Percentiles rank a stretch among this genome's conserved stretches.
Evolutionary conservation across 192 early-diverging fungal genomes (phyloP).

Genomic region (Gamsiella multidivaricata): DNA sequence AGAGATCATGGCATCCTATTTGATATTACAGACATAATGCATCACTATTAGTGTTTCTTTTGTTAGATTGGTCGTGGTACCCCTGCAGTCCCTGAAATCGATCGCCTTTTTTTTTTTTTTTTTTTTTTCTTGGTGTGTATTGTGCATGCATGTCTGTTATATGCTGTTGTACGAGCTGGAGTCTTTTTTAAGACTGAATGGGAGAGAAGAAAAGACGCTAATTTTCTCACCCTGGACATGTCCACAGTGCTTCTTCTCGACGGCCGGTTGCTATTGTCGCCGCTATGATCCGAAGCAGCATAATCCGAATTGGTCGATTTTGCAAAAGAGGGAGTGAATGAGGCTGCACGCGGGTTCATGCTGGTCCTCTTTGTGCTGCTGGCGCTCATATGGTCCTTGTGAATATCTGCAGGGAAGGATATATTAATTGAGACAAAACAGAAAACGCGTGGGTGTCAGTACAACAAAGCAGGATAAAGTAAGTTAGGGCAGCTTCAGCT

Average conservation of each 20-base stretch:
- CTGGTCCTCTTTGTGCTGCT: slow-evolving; percentile 33
- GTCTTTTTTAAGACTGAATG: not conserved
- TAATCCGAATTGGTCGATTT: slow-evolving; percentile 22
- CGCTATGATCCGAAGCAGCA: slow-evolving; percentile 24
- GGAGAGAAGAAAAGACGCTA: not conserved
- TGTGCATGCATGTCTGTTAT: too few species aligned
- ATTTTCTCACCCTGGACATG: slow-evolving; percentile 20
- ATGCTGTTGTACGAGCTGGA: too few species aligned
- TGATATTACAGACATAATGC: not conserved
- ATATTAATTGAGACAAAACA: not conserved
- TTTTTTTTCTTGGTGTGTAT: too few species aligned
- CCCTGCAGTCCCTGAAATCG: too few species aligned
- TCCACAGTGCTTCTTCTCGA: slow-evolving; percentile 33
- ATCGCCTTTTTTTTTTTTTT: too few species aligned
- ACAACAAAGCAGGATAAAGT: not conserved
- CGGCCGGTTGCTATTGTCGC: slow-evolving; percentile 11
- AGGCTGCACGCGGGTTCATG: slow-evolving; percentile 45
- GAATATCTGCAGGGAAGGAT: not conserved
- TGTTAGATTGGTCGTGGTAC: too few species aligned
- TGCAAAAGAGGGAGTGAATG: slow-evolving; percentile 44
- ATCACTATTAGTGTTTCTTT: too few species aligned
- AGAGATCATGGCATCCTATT: slow-evolving; percentile 30
- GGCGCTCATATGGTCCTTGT: slow-evolving; percentile 21
- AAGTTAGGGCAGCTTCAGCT: not conserved
- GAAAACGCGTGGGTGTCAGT: not conserved